Base-by-base conservation (phyloP, 495 filamentous ascomycete species). In the Pseudotulostoma volvatum region DNA sequence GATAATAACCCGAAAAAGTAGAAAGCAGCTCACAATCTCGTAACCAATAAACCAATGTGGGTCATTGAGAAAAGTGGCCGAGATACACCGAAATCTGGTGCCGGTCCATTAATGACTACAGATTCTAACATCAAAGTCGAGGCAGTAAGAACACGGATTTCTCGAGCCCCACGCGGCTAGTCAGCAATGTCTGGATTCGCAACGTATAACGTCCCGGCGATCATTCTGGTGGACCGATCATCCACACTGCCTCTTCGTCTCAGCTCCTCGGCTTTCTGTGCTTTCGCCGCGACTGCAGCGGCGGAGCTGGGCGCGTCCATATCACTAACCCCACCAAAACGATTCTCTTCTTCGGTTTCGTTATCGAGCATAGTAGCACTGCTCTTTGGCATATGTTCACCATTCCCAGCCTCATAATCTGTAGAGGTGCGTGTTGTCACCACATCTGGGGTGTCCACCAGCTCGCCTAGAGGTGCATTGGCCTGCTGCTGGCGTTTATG, bases 211-310 rank as follows among this genome's bases (percentile, higher is more conserved):
- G 78, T 82, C 2, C 69, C 53, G 14, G 77, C 81, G 21, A 82
- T 85, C 76, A 93, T 85, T 3, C 77, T 77, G 43, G 70, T 76
- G 16, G 82, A 83, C 50, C 82, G 71, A 57, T 96, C 90, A 54
- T 97, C 92, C 36, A 97, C 85, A 55, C 90, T 96, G 7, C 88
- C 90, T 46, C 84, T 69, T 40, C 88, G 74, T 51, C 73, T 68
- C 25, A 93, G 60, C 25, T 93, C 85, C 8, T 86, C 84, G 1
- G 71, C 65, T 40, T 68, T 79, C 54, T 78, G 79, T 36, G 73
- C 70, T 46, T 80, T 79, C 51, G 80, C 69, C 14, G 70, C 68
- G 38, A 74, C 61, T 2, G 68, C 52, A 13, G 44, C 41, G 13
- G 52, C 55, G 15, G 57, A 52, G 44, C 51, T 59, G 1, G 66